phyloP scores from a whole-genome alignment of 1,139 yeast species.

The Yueomyces sp. region DNA sequence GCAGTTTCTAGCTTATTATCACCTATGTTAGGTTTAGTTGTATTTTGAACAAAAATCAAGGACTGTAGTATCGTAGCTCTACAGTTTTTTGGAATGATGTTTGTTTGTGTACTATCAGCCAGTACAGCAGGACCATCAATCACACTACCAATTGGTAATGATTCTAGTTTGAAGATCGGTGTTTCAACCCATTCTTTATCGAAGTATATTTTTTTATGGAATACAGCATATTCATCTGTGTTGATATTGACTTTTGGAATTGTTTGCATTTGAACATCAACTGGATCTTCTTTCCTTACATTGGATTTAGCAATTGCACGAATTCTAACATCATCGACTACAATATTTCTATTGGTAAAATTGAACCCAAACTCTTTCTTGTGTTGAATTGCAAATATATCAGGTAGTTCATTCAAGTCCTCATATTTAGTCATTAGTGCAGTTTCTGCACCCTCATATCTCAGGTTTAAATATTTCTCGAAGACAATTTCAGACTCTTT shows the following conservation, averaged over 20 bases:
- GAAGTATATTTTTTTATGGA: conserved; percentile 32
- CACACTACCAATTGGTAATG: conserved; percentile 38
- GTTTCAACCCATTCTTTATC: conserved; percentile 40
- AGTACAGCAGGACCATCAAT: conserved; percentile 72
- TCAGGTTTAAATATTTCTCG: conserved; percentile 61
- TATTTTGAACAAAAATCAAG: conserved; percentile 40
- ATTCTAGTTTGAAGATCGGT: conserved; percentile 38
- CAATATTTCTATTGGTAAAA: conserved; percentile 41
- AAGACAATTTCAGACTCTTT: conserved; percentile 32
- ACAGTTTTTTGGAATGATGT: conserved; percentile 61
- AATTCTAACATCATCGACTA: conserved; percentile 77
- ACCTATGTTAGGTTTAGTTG: conserved; percentile 23
- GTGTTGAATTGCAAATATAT: conserved; percentile 39
- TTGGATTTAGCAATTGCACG: conserved; percentile 46
- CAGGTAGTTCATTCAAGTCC: conserved; percentile 20
- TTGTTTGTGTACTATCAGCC: conserved; percentile 80
- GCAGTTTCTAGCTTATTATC: conserved; percentile 24
- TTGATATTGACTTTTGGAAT: conserved; percentile 9
- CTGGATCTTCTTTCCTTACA: conserved; percentile 21
- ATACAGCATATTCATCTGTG: conserved; percentile 17
- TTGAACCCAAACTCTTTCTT: conserved; percentile 60
- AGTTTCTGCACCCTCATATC: conserved; percentile 83
- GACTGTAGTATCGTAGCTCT: conserved; percentile 49
- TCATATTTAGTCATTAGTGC: conserved; percentile 51
- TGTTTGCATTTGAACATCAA: conserved; percentile 26